phyloP scores from a whole-genome alignment of 306 rosid species.

The Arachis hypogaea region DNA sequence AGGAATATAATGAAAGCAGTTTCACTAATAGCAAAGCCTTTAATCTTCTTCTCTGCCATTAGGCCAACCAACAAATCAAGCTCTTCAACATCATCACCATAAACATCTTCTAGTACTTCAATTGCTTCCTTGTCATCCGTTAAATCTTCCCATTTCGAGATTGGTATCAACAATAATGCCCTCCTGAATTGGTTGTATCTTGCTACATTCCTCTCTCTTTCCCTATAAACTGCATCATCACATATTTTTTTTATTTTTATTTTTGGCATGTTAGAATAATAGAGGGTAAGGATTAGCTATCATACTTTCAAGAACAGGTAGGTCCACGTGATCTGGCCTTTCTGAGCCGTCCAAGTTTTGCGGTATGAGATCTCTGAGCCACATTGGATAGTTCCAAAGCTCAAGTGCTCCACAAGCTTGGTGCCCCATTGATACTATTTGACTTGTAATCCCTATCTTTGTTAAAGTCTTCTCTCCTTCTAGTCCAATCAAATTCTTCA shows the following conservation, averaged over 20 bases:
- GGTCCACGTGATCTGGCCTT: conserved; percentile 59
- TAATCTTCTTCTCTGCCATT: conserved; percentile 72
- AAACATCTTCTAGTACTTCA: conserved; percentile 49
- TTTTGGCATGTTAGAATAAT: background rate
- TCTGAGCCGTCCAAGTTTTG: conserved; percentile 56
- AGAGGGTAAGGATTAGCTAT: background rate
- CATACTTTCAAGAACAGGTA: conserved; percentile 64
- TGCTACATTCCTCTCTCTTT: conserved; percentile 61
- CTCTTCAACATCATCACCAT: conserved; percentile 62
- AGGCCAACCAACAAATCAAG: conserved; percentile 64
- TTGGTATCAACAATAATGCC: conserved; percentile 50
- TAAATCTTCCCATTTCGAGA: conserved; percentile 62
- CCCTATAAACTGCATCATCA: conserved; percentile 59
- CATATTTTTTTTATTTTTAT: background rate
- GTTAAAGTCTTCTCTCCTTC: conserved; percentile 47
- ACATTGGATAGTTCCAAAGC: conserved; percentile 64
- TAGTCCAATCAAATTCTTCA: conserved; percentile 50
- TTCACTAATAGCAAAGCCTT: conserved; percentile 68
- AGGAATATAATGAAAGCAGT: conserved; percentile 60
- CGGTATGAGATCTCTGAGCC: conserved; percentile 47
- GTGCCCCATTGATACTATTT: conserved; percentile 74
- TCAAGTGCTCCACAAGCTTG: conserved; percentile 66
- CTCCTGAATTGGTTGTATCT: conserved; percentile 66
- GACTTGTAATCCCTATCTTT: conserved; percentile 50
- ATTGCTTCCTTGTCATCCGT: conserved; percentile 59